Evolutionary conservation across 352 stramenopile species (phyloP).

Genomic region (Globisporangium irregulare): DNA sequence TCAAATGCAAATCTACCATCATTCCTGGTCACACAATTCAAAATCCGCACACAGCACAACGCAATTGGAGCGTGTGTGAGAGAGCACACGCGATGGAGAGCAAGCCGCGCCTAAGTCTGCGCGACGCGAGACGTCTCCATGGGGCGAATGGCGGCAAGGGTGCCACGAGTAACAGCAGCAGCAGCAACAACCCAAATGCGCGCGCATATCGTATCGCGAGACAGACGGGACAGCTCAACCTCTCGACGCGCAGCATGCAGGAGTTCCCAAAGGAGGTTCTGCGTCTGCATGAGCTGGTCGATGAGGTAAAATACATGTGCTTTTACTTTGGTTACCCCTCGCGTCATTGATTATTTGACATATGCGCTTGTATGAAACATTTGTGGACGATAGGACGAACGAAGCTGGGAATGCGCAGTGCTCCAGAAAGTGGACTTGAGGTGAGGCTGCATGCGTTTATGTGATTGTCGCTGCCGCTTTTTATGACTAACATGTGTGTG

Average conservation of each 20-base stretch:
- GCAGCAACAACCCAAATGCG: constrained; percentile 21
- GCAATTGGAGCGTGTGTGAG: neutral
- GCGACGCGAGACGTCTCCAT: constrained; percentile 38
- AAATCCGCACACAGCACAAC: neutral
- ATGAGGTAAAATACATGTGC: constrained; percentile 28
- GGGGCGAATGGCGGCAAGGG: constrained; percentile 1
- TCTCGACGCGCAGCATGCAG: constrained; percentile 49
- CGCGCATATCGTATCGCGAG: constrained; percentile 53
- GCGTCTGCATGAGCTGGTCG: constrained; percentile 54
- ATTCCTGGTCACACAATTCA: constrained; percentile 12
- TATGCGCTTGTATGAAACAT: neutral
- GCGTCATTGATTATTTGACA: neutral
- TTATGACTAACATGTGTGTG: neutral
- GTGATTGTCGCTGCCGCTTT: neutral
- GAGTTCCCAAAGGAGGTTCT: constrained; percentile 61
- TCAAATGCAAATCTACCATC: constrained; percentile 14
- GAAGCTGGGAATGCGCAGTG: constrained; percentile 65
- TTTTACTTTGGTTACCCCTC: neutral
- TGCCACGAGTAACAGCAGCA: constrained; percentile 13
- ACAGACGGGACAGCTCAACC: constrained; percentile 55
- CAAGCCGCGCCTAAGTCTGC: constrained; percentile 32
- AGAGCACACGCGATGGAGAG: constrained; percentile 27
- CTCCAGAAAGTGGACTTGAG: constrained; percentile 75
- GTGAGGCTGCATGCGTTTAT: constrained; percentile 15
- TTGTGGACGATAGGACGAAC: constrained; percentile 39